phyloP scores from a whole-genome alignment of 2,329 filamentous ascomycete species.

The Xylaria sp. region DNA sequence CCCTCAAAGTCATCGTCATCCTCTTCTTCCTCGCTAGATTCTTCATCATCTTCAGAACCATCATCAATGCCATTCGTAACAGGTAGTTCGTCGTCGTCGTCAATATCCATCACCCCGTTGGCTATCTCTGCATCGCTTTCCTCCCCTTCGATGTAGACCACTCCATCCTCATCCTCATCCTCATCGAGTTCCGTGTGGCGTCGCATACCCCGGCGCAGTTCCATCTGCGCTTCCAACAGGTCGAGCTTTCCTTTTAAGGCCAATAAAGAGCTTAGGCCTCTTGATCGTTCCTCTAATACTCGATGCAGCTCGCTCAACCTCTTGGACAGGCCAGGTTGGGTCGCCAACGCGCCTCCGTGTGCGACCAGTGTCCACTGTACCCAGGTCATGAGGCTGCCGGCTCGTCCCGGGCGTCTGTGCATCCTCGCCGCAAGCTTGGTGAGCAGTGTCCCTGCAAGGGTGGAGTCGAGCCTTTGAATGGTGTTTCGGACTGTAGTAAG shows the following conservation, averaged over 20 bases:
- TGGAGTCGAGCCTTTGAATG: constrained; percentile 86
- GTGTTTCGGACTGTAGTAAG: constrained; percentile 79
- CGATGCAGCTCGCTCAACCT: constrained; percentile 79
- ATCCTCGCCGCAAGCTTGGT: constrained; percentile 84
- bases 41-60: constrained; percentile 63
- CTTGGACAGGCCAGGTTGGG: constrained; percentile 80
- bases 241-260: constrained; percentile 94
- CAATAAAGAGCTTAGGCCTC: constrained; percentile 78
- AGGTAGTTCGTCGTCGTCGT: constrained; percentile 60
- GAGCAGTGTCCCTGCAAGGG: constrained; percentile 77
- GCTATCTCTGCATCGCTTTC: constrained; percentile 56
- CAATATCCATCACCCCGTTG: constrained; percentile 51
- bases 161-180: constrained; percentile 64
- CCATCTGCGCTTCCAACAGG: constrained; percentile 88
- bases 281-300: constrained; percentile 84
- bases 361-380: constrained; percentile 92
- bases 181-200: constrained; percentile 54
- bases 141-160: constrained; percentile 87
- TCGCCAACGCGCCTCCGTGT: constrained; percentile 88
- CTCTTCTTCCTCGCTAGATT: constrained; percentile 43
- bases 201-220: constrained; percentile 73
- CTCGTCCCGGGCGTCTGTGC: constrained; percentile 83
- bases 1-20: constrained; percentile 51
- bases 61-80: constrained; percentile 58
- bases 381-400: constrained; percentile 90